Evolutionary conservation across 768 basidiomycete species (phyloP).

Genomic region (Amanita molliuscula): DNA sequence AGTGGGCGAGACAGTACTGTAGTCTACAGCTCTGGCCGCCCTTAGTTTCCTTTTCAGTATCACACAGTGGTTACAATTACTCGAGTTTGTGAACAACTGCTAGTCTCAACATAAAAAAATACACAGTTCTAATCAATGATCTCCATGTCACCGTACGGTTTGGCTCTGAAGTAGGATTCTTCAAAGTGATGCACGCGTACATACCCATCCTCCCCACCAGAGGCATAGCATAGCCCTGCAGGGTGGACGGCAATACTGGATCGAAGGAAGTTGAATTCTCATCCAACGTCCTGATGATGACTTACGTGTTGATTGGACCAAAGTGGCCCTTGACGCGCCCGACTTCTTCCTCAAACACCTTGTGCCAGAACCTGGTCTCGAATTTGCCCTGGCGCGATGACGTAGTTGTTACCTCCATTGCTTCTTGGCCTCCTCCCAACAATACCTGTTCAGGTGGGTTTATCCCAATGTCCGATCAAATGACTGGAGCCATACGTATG

Average conservation of each 20-base stretch:
- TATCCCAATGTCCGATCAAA: neutral
- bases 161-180: conserved; percentile 85
- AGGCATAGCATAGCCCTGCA: conserved; percentile 78
- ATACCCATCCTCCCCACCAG: conserved; percentile 95
- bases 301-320: conserved; percentile 92
- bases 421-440: conserved; percentile 95
- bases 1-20: too few relatives aligned
- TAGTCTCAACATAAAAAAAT: neutral
- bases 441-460: conserved; percentile 44
- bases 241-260: conserved; percentile 88
- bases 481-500: conserved; percentile 49
- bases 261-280: conserved; percentile 4
- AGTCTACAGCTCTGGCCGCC: too few relatives aligned
- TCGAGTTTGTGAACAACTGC: too few relatives aligned
- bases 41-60: too few relatives aligned
- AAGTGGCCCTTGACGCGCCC: conserved; percentile 98
- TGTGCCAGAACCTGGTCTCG: conserved; percentile 98
- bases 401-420: conserved; percentile 95
- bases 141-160: conserved; percentile 87
- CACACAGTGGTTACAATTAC: too few relatives aligned
- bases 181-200: conserved; percentile 89
- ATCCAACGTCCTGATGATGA: conserved; percentile 10
- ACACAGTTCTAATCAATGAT: conserved; percentile 31
- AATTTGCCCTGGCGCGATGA: conserved; percentile 93
- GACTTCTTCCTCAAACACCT: conserved; percentile 92